phyloP scores from a whole-genome alignment of 1,284 basidiomycete genomes.

The Apiotrichum sp. region DNA sequence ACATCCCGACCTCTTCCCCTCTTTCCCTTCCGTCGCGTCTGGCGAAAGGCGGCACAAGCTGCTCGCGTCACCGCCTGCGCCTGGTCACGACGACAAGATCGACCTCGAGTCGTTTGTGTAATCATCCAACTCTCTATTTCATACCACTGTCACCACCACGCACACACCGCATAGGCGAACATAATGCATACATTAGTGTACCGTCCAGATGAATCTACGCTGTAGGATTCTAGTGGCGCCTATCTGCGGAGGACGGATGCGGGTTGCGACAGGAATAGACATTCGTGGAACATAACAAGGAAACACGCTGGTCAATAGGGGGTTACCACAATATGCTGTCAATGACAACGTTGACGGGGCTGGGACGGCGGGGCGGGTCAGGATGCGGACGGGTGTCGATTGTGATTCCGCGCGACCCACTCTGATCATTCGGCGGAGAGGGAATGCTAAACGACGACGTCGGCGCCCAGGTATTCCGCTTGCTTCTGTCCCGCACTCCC shows the following conservation, averaged over 20 bases:
- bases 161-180: neutral
- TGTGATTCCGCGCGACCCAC: too few relatives aligned
- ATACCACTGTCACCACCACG: too few relatives aligned
- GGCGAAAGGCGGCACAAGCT: slow-evolving; percentile 62
- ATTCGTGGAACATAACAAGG: too few relatives aligned
- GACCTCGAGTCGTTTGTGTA: slow-evolving; percentile 43
- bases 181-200: neutral
- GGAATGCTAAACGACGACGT: neutral
- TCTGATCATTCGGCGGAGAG: neutral
- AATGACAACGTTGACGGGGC: neutral
- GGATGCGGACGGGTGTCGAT: neutral
- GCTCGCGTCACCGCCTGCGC: slow-evolving; percentile 39
- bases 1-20: slow-evolving; percentile 93
- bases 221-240: too few relatives aligned
- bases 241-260: too few relatives aligned
- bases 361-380: neutral
- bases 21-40: slow-evolving; percentile 93
- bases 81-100: slow-evolving; percentile 27
- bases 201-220: too few relatives aligned
- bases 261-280: too few relatives aligned
- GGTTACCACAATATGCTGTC: slow-evolving; percentile 1
- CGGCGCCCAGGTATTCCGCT: neutral
- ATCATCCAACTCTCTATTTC: neutral
- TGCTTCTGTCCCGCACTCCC: neutral
- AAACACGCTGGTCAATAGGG: too few relatives aligned